Evolutionary conservation across 192 early-diverging fungal genomes (phyloP), one percentile per base, ranked within the genome.

Genomic region (Borealophlyctis nickersoniae): DNA sequence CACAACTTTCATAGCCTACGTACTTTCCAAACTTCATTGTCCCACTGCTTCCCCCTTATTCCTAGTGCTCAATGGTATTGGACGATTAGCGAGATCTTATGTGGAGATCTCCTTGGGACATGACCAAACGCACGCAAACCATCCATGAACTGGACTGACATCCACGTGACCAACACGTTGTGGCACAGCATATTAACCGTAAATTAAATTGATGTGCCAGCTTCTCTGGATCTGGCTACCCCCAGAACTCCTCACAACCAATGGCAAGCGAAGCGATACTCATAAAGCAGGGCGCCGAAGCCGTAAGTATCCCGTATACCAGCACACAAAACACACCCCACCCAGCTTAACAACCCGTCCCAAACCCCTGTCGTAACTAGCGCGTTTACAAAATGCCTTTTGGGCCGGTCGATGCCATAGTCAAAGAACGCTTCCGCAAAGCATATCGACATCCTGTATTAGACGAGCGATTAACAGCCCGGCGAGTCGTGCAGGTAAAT

Each of bases 361-460:
- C 36, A 28, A 9, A n/a, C n/a, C n/a, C n/a, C n/a, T n/a, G n/a
- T n/a, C n/a, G n/a, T n/a, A n/a, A n/a, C n/a, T 73, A 93, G 90
- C 84, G 90, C 13, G 87, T 98, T 16, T 94, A 87, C 74, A 78
- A 81, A 31, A 76, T 82, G 19, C 73, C 82, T 2, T 89, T 90
- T 66, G 80, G 80, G 36, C 76, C 78, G 13, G 64, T 77, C 13
- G 71, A 70, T 13, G 74, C 73, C 27, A 88, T 99, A 31, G 89
- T 89, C 60, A 99, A 99, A 67, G 89, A 99, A 73, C 83, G 97
- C 24, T 98, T 96, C 74, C 81, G 81, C 33, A 99, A 99, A 69
- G 77, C 83, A 1, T 98, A 97, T 73, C 81, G 97, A 28, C 93
- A 94, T 61, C 93, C 95, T 1, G 82, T 81, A 22, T 85, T 99